Evolutionary conservation across 2,329 filamentous ascomycete species (phyloP).

Genomic region (Botrytis hyacinthi): DNA sequence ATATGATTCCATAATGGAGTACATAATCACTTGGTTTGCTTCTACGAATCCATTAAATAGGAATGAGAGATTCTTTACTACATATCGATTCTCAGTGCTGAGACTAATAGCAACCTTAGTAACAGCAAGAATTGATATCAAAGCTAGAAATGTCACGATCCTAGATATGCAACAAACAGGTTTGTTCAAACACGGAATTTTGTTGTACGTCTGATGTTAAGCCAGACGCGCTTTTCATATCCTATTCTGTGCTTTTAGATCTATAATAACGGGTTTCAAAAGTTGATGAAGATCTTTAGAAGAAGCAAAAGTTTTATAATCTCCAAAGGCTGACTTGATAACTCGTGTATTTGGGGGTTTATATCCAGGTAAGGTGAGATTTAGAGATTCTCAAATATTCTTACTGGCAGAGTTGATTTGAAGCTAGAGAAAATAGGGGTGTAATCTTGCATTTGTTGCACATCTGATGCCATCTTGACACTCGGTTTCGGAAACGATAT

Average conservation of each 20-base stretch:
- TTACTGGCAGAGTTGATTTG: background rate
- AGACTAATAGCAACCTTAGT: no score
- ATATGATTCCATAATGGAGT: no score
- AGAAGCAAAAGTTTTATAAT: background rate
- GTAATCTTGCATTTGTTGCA: background rate
- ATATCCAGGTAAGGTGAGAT: no score
- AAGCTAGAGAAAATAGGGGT: background rate
- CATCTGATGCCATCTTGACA: background rate
- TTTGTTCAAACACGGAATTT: background rate
- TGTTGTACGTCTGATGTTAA: background rate
- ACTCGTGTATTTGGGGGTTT: background rate
- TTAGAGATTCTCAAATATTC: background rate
- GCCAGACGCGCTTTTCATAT: background rate
- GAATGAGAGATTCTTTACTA: background rate
- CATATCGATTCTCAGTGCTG: background rate
- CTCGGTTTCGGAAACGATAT: background rate
- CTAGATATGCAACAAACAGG: background rate
- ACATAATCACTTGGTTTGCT: no score
- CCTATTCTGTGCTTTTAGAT: background rate
- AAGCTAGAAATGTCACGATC: background rate
- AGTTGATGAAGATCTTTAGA: background rate
- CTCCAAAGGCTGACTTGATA: no score
- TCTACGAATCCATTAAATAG: no score
- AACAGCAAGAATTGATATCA: background rate
- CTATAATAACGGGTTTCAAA: background rate